Evolutionary conservation across 2,329 filamentous ascomycete species (phyloP), one percentile per base, ranked within the genome.

Genomic region (Fusarium cicatricum): DNA sequence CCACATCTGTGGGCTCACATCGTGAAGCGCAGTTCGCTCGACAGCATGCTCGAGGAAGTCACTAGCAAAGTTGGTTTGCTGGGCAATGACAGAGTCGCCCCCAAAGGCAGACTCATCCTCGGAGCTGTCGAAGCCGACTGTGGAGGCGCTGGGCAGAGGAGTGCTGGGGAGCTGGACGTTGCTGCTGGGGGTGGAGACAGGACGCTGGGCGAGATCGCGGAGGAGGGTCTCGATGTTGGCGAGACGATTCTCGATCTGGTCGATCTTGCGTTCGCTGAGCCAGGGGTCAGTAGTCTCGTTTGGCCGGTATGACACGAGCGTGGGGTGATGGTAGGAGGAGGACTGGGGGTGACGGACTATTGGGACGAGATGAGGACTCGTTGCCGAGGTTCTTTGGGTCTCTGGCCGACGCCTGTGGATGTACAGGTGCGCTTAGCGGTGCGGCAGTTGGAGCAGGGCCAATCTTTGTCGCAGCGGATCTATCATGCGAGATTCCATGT

Each of bases 401-500:
- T 79, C 65, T 85, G 82, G 8, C 80, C 80, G 11, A 77, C 73
- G 4, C 83, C 82, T 0, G 81, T 84, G 5, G 82, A 85, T 53
- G 80, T 84, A 66, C 83, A 86, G 11, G 75, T 66, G 9, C 83
- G 76, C 58, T 79, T 80, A 23, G 82, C 80, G 19, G 78, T 82
- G 29, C 80, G 78, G 65, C 83, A 86, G 64, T 85, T 85, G 46
- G 82, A 81, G 68, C 83, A 86, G 21, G 83, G 83, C 58, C 78
- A 79, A 34, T 83, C 80, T 69, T 84, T 85, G 67, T 85, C 82
- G 66, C 83, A 86, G 40, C 82, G 81, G 52, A 85, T 83, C 83
- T 86, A 60, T 41, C 41, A 45, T 19, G 48, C 40, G 16, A 37
- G 52, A 37, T 17, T n/a, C 16, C 21, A 28, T 37, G 64, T 69